Percentiles rank a stretch among this genome's conserved stretches.
phyloP scores from a whole-genome alignment of 108 stramenopile genomes.

The Cyclotella sp. region DNA sequence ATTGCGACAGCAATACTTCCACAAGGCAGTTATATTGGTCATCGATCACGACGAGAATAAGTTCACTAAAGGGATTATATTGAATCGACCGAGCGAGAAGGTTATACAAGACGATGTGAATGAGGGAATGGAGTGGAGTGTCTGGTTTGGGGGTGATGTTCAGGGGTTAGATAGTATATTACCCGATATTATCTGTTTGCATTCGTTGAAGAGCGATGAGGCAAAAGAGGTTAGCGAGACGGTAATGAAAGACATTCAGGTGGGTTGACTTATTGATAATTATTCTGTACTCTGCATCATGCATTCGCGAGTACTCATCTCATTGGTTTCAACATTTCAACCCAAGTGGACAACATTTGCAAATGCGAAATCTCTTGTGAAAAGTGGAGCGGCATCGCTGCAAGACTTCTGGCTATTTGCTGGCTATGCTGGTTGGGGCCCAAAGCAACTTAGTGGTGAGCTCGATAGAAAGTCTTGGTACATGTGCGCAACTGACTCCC shows the following conservation, averaged over 20 bases:
- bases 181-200: slow-evolving; percentile 83
- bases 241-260: slow-evolving; percentile 85
- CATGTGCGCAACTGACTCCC: slow-evolving; percentile 84
- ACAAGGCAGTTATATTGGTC: slow-evolving; percentile 68
- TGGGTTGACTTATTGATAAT: slow-evolving; percentile 9
- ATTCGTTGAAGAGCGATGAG: slow-evolving; percentile 65
- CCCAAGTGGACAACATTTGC: slow-evolving; percentile 81
- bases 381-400: slow-evolving; percentile 46
- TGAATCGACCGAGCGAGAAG: slow-evolving; percentile 58
- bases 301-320: not conserved
- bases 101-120: slow-evolving; percentile 48
- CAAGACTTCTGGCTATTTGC: slow-evolving; percentile 75
- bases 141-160: slow-evolving; percentile 70
- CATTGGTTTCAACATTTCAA: not conserved
- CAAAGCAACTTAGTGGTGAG: slow-evolving; percentile 69
- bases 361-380: slow-evolving; percentile 73
- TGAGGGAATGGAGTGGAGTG: slow-evolving; percentile 47
- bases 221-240: slow-evolving; percentile 60
- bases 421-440: slow-evolving; percentile 71
- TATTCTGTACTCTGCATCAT: not conserved
- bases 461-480: slow-evolving; percentile 83
- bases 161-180: slow-evolving; percentile 62
- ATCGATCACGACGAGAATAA: slow-evolving; percentile 62
- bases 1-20: slow-evolving; percentile 81
- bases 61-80: slow-evolving; percentile 69